Evolutionary conservation across 2,329 filamentous ascomycete genomes (phyloP).

Genomic region (Colletotrichum viniferum): DNA sequence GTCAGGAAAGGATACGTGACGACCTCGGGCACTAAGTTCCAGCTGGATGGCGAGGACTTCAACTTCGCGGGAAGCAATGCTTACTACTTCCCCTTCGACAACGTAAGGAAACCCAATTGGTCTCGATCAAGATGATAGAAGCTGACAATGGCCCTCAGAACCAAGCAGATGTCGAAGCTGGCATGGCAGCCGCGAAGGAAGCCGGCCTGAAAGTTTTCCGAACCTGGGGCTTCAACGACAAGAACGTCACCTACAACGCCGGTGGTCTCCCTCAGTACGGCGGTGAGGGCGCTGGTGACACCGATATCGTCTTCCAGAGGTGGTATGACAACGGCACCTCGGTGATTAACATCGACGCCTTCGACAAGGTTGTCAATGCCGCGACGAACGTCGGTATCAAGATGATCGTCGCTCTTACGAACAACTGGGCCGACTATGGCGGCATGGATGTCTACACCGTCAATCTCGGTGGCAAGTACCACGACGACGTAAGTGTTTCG

Average conservation of each 20-base stretch:
- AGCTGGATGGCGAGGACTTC: slow-evolving; percentile 58
- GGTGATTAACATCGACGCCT: slow-evolving; percentile 44
- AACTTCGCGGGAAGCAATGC: slow-evolving; percentile 63
- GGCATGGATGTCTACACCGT: slow-evolving; percentile 59
- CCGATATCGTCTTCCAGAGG: slow-evolving; percentile 50
- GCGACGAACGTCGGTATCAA: slow-evolving; percentile 53
- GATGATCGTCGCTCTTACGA: slow-evolving; percentile 54
- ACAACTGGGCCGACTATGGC: slow-evolving; percentile 61
- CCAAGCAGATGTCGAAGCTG: slow-evolving; percentile 49
- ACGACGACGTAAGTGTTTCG: slow-evolving; percentile 44
- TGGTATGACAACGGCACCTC: slow-evolving; percentile 48
- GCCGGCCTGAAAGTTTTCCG: slow-evolving; percentile 58
- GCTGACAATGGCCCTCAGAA: slow-evolving; percentile 34
- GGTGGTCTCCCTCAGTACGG: slow-evolving; percentile 56
- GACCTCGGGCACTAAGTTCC: slow-evolving; percentile 53
- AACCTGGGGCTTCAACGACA: slow-evolving; percentile 64
- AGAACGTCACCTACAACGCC: slow-evolving; percentile 51
- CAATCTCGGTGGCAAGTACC: slow-evolving; percentile 51
- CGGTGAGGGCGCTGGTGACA: slow-evolving; percentile 49
- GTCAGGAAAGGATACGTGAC: slow-evolving; percentile 49
- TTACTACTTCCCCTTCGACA: slow-evolving; percentile 60
- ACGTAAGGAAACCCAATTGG: slow-evolving; percentile 38
- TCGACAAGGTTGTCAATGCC: slow-evolving; percentile 55
- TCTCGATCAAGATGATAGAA: background rate
- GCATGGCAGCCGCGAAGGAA: slow-evolving; percentile 48